Base-by-base conservation (phyloP, 169 alveolate genomes). In the Cryptosporidium meleagridis region DNA sequence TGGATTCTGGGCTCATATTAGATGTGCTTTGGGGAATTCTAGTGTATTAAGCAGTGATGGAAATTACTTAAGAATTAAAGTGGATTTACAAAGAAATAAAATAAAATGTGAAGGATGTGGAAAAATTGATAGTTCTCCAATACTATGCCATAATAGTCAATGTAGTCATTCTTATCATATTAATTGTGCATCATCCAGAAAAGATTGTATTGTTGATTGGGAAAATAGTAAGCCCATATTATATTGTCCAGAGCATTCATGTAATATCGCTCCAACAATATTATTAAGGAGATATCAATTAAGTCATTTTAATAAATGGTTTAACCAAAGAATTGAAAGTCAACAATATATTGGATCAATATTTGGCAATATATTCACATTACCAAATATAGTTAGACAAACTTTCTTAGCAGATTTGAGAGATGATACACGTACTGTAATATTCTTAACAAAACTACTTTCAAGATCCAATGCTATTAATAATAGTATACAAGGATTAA, bases 181-280 rank as follows among this genome's bases (percentile, higher is more conserved):
- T 41, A 59, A 59, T 65, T 80, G 89, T 23, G 89, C 75, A 45
- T 62, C 89, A 59, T 80, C 89, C 21, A 80, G 26, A 26, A 39
- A 37, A n/a, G 75, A 59, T 31, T 80, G 73, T 41, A 80, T 80
- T 59, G 89, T 80, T 12, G 89, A 80, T 18, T 80, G 89, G 89
- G 89, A 80, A 45, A 65, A 59, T 80, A 33, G 75, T 12, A 35
- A 31, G 8, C 89, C 89, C 10, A 18, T 80, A 44, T 65, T 80
- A 18, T 80, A 80, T 59, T 80, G 89, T 48, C 75, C 89, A 39
- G 89, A 62, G 16, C 89, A 80, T 65, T 29, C 89, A 23, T 26
- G 68, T 33, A 39, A 62, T 51, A 80, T 80, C 1, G 89, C 89
- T 80, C 89, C 89, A 45, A 80, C 89, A 23, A 33, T 65, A 18